Base-by-base conservation (phyloP, 177 flowering plant genomes). In the Vitis hybrid region DNA sequence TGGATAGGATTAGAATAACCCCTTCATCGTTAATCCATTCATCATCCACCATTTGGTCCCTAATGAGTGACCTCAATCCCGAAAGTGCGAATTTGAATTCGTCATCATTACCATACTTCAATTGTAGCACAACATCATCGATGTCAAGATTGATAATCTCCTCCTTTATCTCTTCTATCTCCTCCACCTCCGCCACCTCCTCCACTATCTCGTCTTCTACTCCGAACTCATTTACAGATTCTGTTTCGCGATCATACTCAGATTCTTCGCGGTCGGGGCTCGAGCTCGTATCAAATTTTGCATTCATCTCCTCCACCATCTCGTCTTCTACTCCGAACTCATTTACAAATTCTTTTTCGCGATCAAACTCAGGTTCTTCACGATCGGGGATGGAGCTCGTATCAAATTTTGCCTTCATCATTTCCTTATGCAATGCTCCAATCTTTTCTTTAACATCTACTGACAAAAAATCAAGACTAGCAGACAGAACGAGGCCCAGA, bases 91-190 rank as follows among this genome's bases (percentile, higher is more conserved):
- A 55, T 45, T 72, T 80, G 33, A 93, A 72, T 45, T 84, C 82
- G 15, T 84, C 89, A 39, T 88, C 90, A 29, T 76, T 66, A 2
- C 91, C 93, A 67, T 71, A 80, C 76, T 87, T 89, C 10, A 93
- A 80, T 67, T 82, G 83, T 79, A 83, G 58, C 2, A 71, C 80
- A 62, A 86, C 80, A 56, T 90, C 90, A 58, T 83, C 87, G 13
- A 74, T 31, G 31, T 66, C 74, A 5, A 75, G 56, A 66, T 5
- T 48, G 3, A 63, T 55, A 5, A 21, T 70, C n/a, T 67, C 77
- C 51, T 76, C 82, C 33, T 72, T 70, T 21, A 58, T 48, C 49
- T 72, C 73, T 21, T 57, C 21, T 10, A 55, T 39, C 1, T 63
- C 71, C 50, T 63, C 71, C 50, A 56, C 76, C 57, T 70, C 79